Base-by-base conservation (phyloP, 208 protist species). In the Leishmania major region DNA sequence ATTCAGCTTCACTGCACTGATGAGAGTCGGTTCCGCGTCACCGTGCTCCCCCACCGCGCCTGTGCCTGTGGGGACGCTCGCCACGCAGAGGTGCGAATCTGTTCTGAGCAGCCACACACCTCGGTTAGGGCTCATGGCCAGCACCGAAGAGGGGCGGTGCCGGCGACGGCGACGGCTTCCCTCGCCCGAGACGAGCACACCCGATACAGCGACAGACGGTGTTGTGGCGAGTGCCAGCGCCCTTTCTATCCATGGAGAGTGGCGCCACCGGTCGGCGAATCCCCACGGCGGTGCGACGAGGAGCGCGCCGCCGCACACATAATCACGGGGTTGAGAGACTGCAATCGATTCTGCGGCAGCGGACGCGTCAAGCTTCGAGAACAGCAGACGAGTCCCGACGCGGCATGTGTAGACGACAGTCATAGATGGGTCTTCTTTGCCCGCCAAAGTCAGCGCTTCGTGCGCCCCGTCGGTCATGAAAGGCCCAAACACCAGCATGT, bases 231-330 rank as follows among this genome's bases (percentile, higher is more conserved):
- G 53, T 25, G 77, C 60, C 55, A 86, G 57, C 8, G 75, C 78
- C 7, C 13, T 35, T 19, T 74, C 13, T 25, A 86, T 64, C 83
- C 83, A 80, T 10, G 45, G 2, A 45, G 83, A 86, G 83, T 86
- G 72, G 8, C 74, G 70, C 83, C 83, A 86, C 78, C 78, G 83
- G 40, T 82, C 78, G 0, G 64, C 40, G 47, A 80, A 86, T 25
- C 75, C 64, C 67, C 83, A 86, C 40, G 83, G 83, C 25, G 83
- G 78, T 28, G 83, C 78, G 37, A 86, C 76, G 55, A 82, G 73
- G 43, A 86, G 72, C 37, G 57, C 75, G 37, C 40, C 75, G 57
- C 55, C 57, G n/a, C 22, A 19, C 13, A 22, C 25, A 2, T 7
- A 7, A 35, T 19, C 57, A 78, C 73, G 8, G 53, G 31, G 35